These are phyloP conservation scores for Fraxinus floribunda DNA, from an alignment of 305 asterid genomes.

Conservation along the genomic window DNA sequence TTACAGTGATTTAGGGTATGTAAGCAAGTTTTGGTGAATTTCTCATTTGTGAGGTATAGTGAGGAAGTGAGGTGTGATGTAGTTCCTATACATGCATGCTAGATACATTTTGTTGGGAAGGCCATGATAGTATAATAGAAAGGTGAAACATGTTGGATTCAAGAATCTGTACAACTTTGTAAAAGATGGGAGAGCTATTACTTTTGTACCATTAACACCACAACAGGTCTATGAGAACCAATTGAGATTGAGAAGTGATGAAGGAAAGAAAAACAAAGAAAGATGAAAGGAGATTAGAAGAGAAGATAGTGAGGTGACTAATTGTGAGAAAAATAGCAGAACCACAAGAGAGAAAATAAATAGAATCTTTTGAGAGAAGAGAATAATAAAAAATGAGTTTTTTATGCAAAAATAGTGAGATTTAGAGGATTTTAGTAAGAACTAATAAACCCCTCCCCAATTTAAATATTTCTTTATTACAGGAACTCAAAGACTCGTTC, in stretches of 20 bases:
- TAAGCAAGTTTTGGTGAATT: neutral
- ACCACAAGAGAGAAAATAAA: neutral
- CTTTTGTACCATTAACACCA: no score
- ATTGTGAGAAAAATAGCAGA: neutral
- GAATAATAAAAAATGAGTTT: neutral
- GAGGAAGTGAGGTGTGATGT: neutral
- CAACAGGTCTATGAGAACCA: no score
- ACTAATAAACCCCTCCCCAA: neutral
- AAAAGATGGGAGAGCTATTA: no score
- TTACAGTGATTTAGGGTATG: neutral
- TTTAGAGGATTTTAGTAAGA: neutral
- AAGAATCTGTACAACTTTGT: no score
- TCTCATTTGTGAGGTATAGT: neutral
- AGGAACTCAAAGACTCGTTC: neutral
- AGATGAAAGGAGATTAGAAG: no score
- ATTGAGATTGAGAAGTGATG: neutral
- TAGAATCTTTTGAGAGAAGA: no score
- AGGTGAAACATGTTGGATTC: neutral
- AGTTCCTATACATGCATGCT: no score
- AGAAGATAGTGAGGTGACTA: neutral
- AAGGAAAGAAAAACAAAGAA: neutral
- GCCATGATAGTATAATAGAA: neutral
- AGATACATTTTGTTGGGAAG: neutral
- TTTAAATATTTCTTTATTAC: neutral
- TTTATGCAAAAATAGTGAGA: neutral